phyloP scores from a whole-genome alignment of 1,139 yeast species.

The Yamadazyma conglobata region DNA sequence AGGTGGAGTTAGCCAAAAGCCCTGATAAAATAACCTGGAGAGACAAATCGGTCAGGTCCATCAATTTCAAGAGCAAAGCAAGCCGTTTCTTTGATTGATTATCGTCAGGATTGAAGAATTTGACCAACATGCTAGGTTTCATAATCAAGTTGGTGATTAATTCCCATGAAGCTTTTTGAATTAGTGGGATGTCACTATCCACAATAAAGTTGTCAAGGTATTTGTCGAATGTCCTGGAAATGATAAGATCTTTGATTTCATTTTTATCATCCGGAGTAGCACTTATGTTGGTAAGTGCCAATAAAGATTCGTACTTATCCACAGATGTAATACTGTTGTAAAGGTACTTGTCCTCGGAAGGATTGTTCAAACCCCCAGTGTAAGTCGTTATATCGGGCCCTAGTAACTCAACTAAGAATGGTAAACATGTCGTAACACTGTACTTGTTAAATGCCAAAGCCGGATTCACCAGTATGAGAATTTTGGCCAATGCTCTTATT shows the following conservation, averaged over 20 bases:
- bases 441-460: slow-evolving; percentile 36
- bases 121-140: slow-evolving; percentile 44
- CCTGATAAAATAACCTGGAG: slow-evolving; percentile 45
- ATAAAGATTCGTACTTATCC: slow-evolving; percentile 43
- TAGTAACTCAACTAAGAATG: slow-evolving; percentile 47
- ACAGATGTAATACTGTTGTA: slow-evolving; percentile 25
- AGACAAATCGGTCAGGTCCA: slow-evolving; percentile 33
- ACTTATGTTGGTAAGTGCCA: slow-evolving; percentile 50
- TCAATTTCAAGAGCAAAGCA: slow-evolving; percentile 33
- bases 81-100: slow-evolving; percentile 30
- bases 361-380: slow-evolving; percentile 11
- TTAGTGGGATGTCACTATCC: slow-evolving; percentile 30
- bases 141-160: slow-evolving; percentile 43
- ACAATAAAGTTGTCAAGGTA: slow-evolving; percentile 36
- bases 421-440: slow-evolving; percentile 39
- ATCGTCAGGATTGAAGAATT: slow-evolving; percentile 45
- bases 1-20: slow-evolving; percentile 47
- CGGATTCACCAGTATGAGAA: slow-evolving; percentile 43
- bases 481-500: slow-evolving; percentile 37
- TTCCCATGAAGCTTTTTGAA: slow-evolving; percentile 49
- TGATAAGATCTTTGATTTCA: slow-evolving; percentile 29
- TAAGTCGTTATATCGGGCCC: slow-evolving; percentile 30
- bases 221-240: slow-evolving; percentile 30
- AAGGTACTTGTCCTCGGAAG: slow-evolving; percentile 17
- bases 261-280: slow-evolving; percentile 22